Base-by-base conservation (phyloP, 345 rosid genomes). In the Dovyalis caffra region DNA sequence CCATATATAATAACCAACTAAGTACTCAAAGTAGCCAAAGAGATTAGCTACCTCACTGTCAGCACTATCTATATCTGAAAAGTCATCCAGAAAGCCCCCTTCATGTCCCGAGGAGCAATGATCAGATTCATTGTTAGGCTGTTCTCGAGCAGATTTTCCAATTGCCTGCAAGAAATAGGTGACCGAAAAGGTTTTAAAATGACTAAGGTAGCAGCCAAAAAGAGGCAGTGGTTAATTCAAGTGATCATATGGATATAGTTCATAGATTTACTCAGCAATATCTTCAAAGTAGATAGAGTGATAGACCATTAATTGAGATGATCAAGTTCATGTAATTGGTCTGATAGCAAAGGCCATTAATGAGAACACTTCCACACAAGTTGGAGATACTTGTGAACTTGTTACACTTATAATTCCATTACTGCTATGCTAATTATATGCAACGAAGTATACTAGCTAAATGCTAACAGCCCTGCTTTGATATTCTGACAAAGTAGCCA, bases 1-100 rank as follows among this genome's bases (percentile, higher is more conserved):
- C 29, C 62, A 43, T 43, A n/a, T 8, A 57, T 20, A 11, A 57
- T 21, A 57, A 57, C 20, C 62, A 57, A 7, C 21, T 20, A 57
- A 57, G 26, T 25, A 57, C 8, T 25, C 62, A 37, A 26, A 25
- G 5, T 37, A 61, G 31, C 40, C 49, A 37, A 33, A 8, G 20
- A 74, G 60, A 57, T 43, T 47, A 64, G 45, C 67, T 85, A 94
- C 99, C 95, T 90, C 97, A 25, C 64, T 76, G 51, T 85, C 97
- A 43, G 84, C 89, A 77, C 81, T 64, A 69, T 87, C 84, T 6
- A 76, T 2, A 84, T 88, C 87, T 5, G 89, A 83, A 82, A 84
- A 84, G 32, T 83, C 91, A 28, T 87, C 85, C 28, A 82, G 62
- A 77, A 85, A 78, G 80, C 80, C 83, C 64, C 81, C 89, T 25